Conservation (phyloP, 768 basidiomycete species). For the Calvatia gigantea region DNA sequence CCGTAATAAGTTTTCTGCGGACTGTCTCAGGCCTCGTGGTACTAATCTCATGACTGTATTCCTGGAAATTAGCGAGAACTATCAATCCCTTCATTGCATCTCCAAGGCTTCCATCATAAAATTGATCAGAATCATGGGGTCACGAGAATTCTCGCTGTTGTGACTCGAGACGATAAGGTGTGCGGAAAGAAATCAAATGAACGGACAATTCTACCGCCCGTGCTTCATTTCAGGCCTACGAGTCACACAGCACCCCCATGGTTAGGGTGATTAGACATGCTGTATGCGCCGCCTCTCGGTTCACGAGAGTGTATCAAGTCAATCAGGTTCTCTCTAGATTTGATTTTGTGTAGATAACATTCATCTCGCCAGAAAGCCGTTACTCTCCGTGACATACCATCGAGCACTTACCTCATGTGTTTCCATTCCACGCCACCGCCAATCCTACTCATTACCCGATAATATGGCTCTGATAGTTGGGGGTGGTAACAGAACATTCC, state of each 20-base stretch:
- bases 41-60: background rate
- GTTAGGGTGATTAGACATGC: too few species aligned
- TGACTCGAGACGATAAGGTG: background rate
- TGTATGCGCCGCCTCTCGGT: background rate
- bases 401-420: background rate
- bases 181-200: background rate
- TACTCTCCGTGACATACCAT: too few species aligned
- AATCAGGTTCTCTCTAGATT: background rate
- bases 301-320: background rate
- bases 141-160: background rate
- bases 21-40: background rate
- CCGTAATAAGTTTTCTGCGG: background rate
- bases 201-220: background rate
- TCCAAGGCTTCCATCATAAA: background rate
- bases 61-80: background rate
- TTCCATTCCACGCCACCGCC: constrained; percentile 5
- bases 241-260: background rate
- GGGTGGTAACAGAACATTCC: background rate
- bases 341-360: background rate
- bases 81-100: background rate
- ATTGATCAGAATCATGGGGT: background rate
- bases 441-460: background rate
- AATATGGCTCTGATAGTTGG: background rate
- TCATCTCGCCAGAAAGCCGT: background rate
- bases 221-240: background rate